Base-by-base conservation (phyloP, 129 eudicot species). In the Apium graveolens region DNA sequence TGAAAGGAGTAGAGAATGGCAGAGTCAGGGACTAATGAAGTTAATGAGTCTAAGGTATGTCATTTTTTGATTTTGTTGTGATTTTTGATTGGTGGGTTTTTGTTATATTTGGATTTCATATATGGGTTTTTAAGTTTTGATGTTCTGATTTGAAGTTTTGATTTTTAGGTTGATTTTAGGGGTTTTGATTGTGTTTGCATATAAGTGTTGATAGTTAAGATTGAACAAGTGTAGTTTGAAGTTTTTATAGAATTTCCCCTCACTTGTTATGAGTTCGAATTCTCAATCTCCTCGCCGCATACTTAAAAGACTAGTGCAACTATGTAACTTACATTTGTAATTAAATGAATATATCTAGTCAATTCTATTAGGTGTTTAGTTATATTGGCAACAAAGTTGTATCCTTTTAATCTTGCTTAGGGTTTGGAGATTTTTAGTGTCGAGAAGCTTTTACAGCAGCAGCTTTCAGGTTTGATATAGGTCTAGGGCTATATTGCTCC, bases 11-110 rank as follows among this genome's bases (percentile, higher is more conserved):
- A 20, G 60, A 29, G 29, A 55, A 55, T 55, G 65, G 9, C 65
- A 7, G 65, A 27, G 65, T 55, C 65, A 21, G 65, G 65, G 65
- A 55, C 65, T 63, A 63, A 63, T 63, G 70, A 63, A 63, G 20
- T 26, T 63, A 63, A 63, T 29, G 70, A 63, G 8, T 27, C 70
- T 2, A 63, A 63, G 70, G 70, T 63, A 63, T 29, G 34, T 29
- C 8, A 63, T 3, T 63, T 31, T 38, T 31, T 29, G 17, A 7
- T 38, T 26, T 9, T 26, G 6, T 62, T 62, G 70, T 62, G 37
- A 13, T 62, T 0, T 27, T 62, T 62, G 7, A 63, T 31, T 27
- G 6, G 10, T 63, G 34, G 35, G 20, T 63, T 63, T 13, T 24
- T 55, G 29, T 55, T 55, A 24, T 21, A 5, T 55, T 21, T 55